Percentiles rank a stretch among this genome's conserved stretches.
Conservation (phyloP, 306 rosid genomes). For the Begonia peltatifolia region DNA sequence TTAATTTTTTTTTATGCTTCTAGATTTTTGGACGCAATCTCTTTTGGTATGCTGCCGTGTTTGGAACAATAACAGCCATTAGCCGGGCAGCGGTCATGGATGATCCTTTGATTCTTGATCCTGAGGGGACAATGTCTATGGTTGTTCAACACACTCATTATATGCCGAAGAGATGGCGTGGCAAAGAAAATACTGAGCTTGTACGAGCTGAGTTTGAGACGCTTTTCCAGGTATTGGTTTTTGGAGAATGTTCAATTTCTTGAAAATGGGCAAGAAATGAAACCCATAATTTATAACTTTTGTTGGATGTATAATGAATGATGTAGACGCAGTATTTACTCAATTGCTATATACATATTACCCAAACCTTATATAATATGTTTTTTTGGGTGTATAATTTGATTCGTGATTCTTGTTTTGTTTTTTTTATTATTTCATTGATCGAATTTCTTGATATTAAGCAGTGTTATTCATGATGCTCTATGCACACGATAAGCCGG, state of each 20-base stretch:
- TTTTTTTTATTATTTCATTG: too few species aligned
- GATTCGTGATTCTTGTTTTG: too few species aligned
- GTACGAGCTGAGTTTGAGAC: constrained; percentile 63
- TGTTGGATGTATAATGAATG: too few species aligned
- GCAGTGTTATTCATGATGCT: too few species aligned
- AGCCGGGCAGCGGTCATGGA: constrained; percentile 54
- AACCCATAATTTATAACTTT: neutral
- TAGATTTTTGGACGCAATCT: constrained; percentile 93
- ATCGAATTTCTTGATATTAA: too few species aligned
- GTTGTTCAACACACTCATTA: constrained; percentile 88
- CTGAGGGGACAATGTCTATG: constrained; percentile 70
- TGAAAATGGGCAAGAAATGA: constrained; percentile 1
- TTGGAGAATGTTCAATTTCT: neutral
- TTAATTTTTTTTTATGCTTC: constrained; percentile 7
- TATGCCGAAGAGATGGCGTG: constrained; percentile 96
- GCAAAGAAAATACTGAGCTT: constrained; percentile 59
- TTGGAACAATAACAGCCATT: constrained; percentile 79
- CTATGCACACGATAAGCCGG: too few species aligned
- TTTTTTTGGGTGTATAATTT: too few species aligned
- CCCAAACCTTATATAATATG: too few species aligned
- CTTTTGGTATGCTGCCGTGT: constrained; percentile 94
- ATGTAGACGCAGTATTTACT: too few species aligned
- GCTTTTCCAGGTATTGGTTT: constrained; percentile 60
- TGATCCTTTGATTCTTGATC: constrained; percentile 68
- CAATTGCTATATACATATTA: too few species aligned